Conservation (phyloP, 805 yeast genomes). For the Grigorovia humatica region DNA sequence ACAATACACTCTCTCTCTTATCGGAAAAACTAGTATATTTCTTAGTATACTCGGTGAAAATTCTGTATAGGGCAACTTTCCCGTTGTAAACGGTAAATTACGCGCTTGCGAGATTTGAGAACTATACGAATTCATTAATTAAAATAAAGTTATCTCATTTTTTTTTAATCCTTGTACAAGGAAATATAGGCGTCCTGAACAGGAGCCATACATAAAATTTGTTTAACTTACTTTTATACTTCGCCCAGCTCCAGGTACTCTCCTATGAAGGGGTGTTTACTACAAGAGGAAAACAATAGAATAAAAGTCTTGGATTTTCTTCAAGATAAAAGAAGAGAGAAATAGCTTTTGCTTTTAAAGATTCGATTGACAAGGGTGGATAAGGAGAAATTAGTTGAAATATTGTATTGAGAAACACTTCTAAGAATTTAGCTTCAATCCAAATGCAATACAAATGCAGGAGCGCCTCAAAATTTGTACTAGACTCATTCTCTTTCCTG, state of each 20-base stretch:
- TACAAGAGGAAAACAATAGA: not conserved
- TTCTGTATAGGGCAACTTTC: not conserved
- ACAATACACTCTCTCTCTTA: not conserved
- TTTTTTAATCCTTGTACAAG: too few species aligned
- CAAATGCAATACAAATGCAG: not conserved
- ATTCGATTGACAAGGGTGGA: not conserved
- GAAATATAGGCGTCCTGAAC: too few species aligned
- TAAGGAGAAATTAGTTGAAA: too few species aligned
- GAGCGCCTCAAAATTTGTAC: not conserved
- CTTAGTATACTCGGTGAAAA: not conserved
- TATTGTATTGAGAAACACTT: too few species aligned
- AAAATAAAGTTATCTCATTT: too few species aligned
- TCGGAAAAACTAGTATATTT: not conserved
- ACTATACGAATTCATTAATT: too few species aligned
- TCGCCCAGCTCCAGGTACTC: not conserved
- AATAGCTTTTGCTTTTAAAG: not conserved
- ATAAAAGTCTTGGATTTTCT: not conserved
- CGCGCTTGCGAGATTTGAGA: not conserved
- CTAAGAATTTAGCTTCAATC: not conserved
- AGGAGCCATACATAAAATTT: too few species aligned
- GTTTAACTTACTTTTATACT: too few species aligned
- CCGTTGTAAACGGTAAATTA: not conserved
- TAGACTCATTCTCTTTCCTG: not conserved
- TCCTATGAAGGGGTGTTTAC: not conserved
- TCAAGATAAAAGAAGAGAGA: not conserved